Evolutionary conservation across 768 basidiomycete genomes (phyloP), one percentile per base, ranked within the genome.

Genomic region (Xerocomellus chrysenteron): DNA sequence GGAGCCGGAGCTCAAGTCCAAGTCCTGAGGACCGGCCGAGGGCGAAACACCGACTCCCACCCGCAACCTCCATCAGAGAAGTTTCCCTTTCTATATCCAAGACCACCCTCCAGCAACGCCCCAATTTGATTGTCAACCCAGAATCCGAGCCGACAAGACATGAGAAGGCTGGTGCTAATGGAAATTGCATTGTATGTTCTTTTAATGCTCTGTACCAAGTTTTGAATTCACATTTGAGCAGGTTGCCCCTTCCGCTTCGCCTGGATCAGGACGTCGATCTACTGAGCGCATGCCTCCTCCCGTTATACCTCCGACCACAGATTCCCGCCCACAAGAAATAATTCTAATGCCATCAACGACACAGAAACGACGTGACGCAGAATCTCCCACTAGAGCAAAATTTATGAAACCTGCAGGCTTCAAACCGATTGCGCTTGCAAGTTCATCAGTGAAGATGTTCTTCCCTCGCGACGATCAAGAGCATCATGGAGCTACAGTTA

Each of bases 381-480:
- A 54, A 21, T 65, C 63, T 42, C 59, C 61, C n/a, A 48, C 54
- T 41, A 69, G 55, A 61, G 33, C 57, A 7, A 68, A 51, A 44
- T 43, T 48, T 10, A 9, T 60, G 47, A 84, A 76, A 67, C 74
- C 76, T 54, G 67, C 78, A 2, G 83, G 85, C 13, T 88, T 90
- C 71, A 88, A 82, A 63, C 87, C 89, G 5, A 87, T 90, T 26
- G 81, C 78, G 7, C 77, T 80, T 59, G 56, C 73, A 53, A 75
- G 64, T 35, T 81, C 85, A 17, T 73, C 81, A 2, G 75, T 94
- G 46, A 88, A 86, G 68, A 81, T 78, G 63, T 94, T 94, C 73
- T 94, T 94, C 67, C 91, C 92, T 21, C 83, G 81, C 2, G 90
- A 92, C 48, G 90, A 92, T 19, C 88, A 90, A 36, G 78, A 82